Conservation (phyloP, 1,139 yeast species). For the Casaregolazyma lundiana region DNA sequence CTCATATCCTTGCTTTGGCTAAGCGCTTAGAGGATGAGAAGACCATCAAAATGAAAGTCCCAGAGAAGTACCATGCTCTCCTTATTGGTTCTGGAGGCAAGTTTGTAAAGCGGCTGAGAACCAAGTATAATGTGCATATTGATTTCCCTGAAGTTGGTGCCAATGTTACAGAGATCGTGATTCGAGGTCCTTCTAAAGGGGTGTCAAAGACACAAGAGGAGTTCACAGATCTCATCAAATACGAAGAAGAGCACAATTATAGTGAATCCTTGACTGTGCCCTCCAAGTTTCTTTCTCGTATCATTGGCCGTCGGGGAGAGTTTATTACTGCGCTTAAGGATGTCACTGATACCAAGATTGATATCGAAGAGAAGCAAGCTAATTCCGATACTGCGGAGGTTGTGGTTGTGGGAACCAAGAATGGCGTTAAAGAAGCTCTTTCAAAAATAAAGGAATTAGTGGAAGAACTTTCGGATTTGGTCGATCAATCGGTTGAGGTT, state of each 20-base stretch:
- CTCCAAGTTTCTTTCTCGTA: constrained; percentile 65
- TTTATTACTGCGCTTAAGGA: constrained; percentile 78
- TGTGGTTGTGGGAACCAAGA: constrained; percentile 73
- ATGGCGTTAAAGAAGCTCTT: constrained; percentile 73
- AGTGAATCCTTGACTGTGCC: constrained; percentile 63
- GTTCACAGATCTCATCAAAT: constrained; percentile 74
- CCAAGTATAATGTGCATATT: constrained; percentile 79
- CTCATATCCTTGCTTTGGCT: constrained; percentile 52
- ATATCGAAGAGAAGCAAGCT: constrained; percentile 47
- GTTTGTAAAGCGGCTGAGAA: constrained; percentile 80
- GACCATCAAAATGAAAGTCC: constrained; percentile 60
- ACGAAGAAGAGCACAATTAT: constrained; percentile 84
- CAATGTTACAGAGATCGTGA: constrained; percentile 57
- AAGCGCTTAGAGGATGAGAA: constrained; percentile 83
- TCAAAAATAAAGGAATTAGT: constrained; percentile 60
- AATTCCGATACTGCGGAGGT: constrained; percentile 44
- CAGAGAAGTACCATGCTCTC: constrained; percentile 72
- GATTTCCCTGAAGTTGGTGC: constrained; percentile 53
- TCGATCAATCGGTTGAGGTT: constrained; percentile 59
- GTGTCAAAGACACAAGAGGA: constrained; percentile 85
- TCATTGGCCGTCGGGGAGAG: constrained; percentile 88
- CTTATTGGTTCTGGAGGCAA: constrained; percentile 82
- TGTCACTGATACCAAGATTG: constrained; percentile 72
- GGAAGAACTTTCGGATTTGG: constrained; percentile 61
- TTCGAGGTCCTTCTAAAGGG: constrained; percentile 90